A percentile compares a stretch with the other conserved stretches of the same genome.
phyloP scores from a whole-genome alignment of 2,329 filamentous ascomycete genomes.

The Cytospora piceae region DNA sequence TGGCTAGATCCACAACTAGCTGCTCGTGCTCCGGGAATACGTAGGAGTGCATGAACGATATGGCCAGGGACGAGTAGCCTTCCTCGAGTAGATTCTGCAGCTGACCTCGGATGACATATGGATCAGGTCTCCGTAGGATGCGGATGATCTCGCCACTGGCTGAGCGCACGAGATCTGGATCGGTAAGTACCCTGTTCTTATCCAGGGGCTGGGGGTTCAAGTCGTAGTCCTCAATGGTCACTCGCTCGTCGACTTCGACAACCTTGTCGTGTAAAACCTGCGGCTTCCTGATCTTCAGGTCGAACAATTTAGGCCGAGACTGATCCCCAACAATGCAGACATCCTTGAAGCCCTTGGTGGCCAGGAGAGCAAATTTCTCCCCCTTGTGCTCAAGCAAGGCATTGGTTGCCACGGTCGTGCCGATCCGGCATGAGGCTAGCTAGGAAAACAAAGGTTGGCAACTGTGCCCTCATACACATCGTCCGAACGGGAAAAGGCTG shows the following conservation, averaged over 20 bases:
- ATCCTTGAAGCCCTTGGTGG: conserved; percentile 72
- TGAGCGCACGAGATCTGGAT: conserved; percentile 58
- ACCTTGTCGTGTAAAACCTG: conserved; percentile 70
- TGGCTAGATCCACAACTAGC: conserved; percentile 61
- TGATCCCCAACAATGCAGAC: conserved; percentile 76
- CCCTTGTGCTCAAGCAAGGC: conserved; percentile 75
- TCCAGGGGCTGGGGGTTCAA: conserved; percentile 60
- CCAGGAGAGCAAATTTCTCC: conserved; percentile 69
- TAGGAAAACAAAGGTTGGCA: neutral
- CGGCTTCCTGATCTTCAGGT: conserved; percentile 68
- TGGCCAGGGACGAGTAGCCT: conserved; percentile 49
- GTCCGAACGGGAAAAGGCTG: neutral
- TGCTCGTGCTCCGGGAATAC: conserved; percentile 69
- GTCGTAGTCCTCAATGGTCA: conserved; percentile 75
- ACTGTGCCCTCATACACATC: too few species aligned
- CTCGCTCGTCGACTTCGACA: conserved; percentile 71
- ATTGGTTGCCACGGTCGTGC: conserved; percentile 77
- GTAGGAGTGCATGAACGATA: conserved; percentile 71
- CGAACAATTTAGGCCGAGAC: conserved; percentile 72
- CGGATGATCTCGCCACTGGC: conserved; percentile 68
- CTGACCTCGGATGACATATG: conserved; percentile 54
- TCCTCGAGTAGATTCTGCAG: conserved; percentile 61
- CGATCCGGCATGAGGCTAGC: conserved; percentile 73
- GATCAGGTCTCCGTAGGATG: conserved; percentile 59
- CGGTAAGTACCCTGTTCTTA: conserved; percentile 41